Evolutionary conservation across 352 stramenopile genomes (phyloP).

Genomic region (Pythium plurisporium): DNA sequence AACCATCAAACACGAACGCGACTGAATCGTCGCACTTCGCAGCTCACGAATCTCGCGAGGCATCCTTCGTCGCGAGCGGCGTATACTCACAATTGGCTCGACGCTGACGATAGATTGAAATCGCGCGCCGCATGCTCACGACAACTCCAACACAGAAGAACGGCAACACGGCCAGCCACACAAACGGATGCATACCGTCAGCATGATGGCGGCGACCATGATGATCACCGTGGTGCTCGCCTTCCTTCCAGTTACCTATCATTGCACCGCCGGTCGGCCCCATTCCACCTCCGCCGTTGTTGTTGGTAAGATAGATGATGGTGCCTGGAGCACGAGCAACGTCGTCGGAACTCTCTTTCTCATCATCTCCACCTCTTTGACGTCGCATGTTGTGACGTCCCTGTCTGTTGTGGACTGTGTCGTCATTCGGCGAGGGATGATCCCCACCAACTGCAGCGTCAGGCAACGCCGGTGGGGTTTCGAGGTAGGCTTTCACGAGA

Average conservation of each 20-base stretch:
- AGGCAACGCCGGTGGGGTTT: too few species aligned
- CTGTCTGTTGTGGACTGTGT: background rate
- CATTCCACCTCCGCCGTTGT: background rate
- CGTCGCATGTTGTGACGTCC: background rate
- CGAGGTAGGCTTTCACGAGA: conserved; percentile 1
- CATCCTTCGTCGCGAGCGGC: background rate
- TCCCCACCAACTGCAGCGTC: too few species aligned
- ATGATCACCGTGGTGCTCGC: background rate
- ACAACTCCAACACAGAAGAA: conserved; percentile 21
- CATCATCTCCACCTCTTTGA: background rate
- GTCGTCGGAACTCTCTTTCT: conserved; percentile 1
- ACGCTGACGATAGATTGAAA: background rate
- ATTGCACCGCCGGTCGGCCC: background rate
- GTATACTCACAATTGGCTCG: background rate
- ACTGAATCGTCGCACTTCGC: too few species aligned
- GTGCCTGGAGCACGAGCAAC: background rate
- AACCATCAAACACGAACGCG: too few species aligned
- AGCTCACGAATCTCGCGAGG: too few species aligned
- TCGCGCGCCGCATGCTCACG: conserved; percentile 2
- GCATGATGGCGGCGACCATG: background rate
- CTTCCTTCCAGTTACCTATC: background rate
- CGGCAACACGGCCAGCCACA: conserved; percentile 21
- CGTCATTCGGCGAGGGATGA: background rate
- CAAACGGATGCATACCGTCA: conserved; percentile 1
- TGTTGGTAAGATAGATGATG: conserved; percentile 10